Conservation (phyloP, 1,284 basidiomycete genomes). For the Cutaneotrichosporon arboriforme region DNA sequence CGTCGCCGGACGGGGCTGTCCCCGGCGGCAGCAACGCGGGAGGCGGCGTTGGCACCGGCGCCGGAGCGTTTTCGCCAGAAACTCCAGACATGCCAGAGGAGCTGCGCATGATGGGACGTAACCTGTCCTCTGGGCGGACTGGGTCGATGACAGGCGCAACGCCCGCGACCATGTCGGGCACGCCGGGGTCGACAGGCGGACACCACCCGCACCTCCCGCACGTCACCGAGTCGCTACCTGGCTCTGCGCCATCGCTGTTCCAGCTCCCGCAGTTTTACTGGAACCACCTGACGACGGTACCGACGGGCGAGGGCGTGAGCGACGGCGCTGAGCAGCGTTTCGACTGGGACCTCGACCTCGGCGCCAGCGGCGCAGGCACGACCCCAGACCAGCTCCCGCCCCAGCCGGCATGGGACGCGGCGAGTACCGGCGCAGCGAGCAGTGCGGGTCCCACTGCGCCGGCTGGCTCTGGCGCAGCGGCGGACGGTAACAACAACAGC, state of each 20-base stretch:
- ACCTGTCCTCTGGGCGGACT: slow-evolving; percentile 5
- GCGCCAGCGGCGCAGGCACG: neutral
- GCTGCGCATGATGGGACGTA: slow-evolving; percentile 21
- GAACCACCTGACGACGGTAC: slow-evolving; percentile 27
- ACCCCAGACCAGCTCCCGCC: neutral
- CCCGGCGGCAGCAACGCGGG: neutral
- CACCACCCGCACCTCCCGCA: neutral
- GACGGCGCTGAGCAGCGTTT: neutral
- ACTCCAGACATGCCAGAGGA: slow-evolving; percentile 13
- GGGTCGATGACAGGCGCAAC: neutral
- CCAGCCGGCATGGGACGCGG: neutral
- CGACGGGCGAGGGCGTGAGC: neutral
- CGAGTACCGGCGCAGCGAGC: neutral
- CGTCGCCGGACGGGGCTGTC: neutral
- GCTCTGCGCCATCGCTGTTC: slow-evolving; percentile 17
- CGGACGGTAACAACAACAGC: neutral
- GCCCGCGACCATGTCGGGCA: neutral
- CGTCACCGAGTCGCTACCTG: neutral
- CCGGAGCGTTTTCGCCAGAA: neutral
- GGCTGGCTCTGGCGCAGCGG: neutral
- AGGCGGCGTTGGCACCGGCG: neutral
- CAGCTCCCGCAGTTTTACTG: slow-evolving; percentile 38
- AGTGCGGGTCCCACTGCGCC: no score
- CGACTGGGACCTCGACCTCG: slow-evolving; percentile 10
- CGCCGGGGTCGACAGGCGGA: neutral